phyloP scores from a whole-genome alignment of 306 rosid genomes.

The Pachyrhizus erosus region DNA sequence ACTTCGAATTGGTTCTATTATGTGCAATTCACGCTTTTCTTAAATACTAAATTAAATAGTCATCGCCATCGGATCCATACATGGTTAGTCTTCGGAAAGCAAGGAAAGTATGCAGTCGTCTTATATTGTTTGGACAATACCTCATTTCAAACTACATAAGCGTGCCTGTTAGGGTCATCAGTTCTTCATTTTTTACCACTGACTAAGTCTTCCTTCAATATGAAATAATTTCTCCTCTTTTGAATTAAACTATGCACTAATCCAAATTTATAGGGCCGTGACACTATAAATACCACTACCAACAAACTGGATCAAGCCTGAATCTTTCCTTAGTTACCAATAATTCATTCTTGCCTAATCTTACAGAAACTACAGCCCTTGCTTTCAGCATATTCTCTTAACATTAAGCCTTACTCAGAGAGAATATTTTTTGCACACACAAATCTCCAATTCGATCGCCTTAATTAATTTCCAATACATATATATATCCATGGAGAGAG shows the following conservation, averaged over 20 bases:
- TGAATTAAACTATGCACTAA: not conserved
- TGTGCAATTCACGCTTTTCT: not conserved
- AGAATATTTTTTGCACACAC: too few relatives aligned
- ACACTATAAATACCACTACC: slow-evolving; percentile 15
- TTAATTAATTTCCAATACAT: too few relatives aligned
- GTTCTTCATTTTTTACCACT: not conserved
- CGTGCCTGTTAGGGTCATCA: not conserved
- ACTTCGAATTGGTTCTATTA: not conserved
- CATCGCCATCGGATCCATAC: not conserved
- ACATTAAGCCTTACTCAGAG: too few relatives aligned
- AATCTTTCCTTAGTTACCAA: too few relatives aligned
- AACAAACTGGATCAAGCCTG: too few relatives aligned
- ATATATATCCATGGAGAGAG: too few relatives aligned
- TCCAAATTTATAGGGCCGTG: not conserved
- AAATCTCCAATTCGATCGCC: too few relatives aligned
- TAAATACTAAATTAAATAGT: not conserved
- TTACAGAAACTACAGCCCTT: too few relatives aligned
- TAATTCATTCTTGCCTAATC: too few relatives aligned
- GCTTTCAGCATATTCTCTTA: too few relatives aligned
- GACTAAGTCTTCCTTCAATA: slow-evolving; percentile 24
- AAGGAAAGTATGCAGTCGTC: not conserved
- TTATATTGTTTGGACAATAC: not conserved
- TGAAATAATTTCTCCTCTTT: not conserved
- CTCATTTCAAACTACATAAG: not conserved
- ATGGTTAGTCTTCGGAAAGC: not conserved